These are phyloP conservation scores for Ochetophila trinervis DNA, from an alignment of 306 rosid species.

Conservation along the genomic window DNA sequence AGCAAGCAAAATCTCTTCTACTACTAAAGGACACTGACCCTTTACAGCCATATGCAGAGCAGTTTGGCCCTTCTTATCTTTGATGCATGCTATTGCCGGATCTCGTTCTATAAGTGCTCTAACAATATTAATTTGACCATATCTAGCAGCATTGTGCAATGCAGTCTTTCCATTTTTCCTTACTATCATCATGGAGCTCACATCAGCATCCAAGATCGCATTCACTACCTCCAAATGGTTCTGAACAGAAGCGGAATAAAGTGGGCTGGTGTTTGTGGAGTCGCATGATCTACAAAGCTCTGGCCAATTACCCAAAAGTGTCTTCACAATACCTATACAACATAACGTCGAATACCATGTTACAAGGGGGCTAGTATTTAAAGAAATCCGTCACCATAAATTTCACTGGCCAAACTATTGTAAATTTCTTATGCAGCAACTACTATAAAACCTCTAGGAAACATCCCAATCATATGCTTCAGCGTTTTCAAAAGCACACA, in stretches of 20 bases:
- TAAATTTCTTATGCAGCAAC: not conserved
- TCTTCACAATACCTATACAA: constrained; percentile 73
- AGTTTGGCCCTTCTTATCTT: constrained; percentile 93
- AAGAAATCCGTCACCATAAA: not conserved
- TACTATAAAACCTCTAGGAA: not conserved
- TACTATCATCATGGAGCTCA: constrained; percentile 50
- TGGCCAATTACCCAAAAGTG: constrained; percentile 63
- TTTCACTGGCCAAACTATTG: not conserved
- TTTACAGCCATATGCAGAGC: constrained; percentile 97
- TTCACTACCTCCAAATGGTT: constrained; percentile 79
- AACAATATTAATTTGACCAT: constrained; percentile 56
- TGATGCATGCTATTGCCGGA: constrained; percentile 62
- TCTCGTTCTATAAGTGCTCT: constrained; percentile 62
- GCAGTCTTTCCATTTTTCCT: constrained; percentile 96
- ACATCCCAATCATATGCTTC: not conserved
- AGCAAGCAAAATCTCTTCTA: constrained; percentile 67
- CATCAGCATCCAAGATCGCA: constrained; percentile 79
- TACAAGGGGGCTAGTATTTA: not conserved
- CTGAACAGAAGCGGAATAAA: constrained; percentile 77
- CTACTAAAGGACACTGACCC: constrained; percentile 62
- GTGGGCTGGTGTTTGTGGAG: constrained; percentile 80
- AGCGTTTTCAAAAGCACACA: not conserved
- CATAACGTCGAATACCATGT: constrained; percentile 1
- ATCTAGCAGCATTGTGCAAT: constrained; percentile 76
- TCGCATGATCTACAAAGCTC: constrained; percentile 70